Percentiles rank a stretch among this genome's conserved stretches.
Evolutionary conservation across 1,284 basidiomycete genomes (phyloP).

Genomic region (Inonotus obliquus): DNA sequence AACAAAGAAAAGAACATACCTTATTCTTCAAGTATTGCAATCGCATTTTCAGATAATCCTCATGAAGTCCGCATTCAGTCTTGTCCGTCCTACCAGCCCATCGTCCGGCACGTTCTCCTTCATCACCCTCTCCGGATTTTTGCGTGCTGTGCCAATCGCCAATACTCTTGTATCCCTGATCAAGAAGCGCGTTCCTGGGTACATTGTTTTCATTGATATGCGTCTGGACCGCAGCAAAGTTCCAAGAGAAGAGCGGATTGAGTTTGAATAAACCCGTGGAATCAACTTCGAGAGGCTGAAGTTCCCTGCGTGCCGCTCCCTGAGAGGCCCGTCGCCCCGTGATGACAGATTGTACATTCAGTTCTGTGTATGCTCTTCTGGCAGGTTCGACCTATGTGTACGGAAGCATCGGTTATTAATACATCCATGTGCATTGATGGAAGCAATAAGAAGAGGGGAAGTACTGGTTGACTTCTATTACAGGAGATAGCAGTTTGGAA

Average conservation of each 20-base stretch:
- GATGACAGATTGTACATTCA: constrained; percentile 85
- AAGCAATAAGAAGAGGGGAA: background rate
- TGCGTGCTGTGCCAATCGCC: constrained; percentile 97
- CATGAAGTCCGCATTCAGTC: constrained; percentile 94
- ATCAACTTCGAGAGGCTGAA: constrained; percentile 90
- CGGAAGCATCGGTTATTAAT: too few relatives aligned
- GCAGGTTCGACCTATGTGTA: constrained; percentile 82
- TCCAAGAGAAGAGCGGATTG: constrained; percentile 92
- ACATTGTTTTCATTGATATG: constrained; percentile 85
- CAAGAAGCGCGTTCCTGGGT: constrained; percentile 85
- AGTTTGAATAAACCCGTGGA: constrained; percentile 90
- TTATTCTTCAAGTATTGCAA: constrained; percentile 26
- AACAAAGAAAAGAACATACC: constrained; percentile 17
- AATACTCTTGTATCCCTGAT: constrained; percentile 90
- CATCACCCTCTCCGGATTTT: constrained; percentile 67
- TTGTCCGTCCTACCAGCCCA: constrained; percentile 88
- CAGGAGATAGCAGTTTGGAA: background rate
- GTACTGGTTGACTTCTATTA: background rate
- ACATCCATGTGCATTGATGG: too few relatives aligned
- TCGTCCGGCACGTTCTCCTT: constrained; percentile 81
- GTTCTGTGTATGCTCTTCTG: constrained; percentile 78
- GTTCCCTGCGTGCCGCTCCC: constrained; percentile 78
- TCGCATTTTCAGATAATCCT: constrained; percentile 77
- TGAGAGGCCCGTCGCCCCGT: constrained; percentile 93
- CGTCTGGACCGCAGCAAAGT: constrained; percentile 80